Conservation (phyloP, 1,139 yeast genomes). For the Pichia terricola region DNA sequence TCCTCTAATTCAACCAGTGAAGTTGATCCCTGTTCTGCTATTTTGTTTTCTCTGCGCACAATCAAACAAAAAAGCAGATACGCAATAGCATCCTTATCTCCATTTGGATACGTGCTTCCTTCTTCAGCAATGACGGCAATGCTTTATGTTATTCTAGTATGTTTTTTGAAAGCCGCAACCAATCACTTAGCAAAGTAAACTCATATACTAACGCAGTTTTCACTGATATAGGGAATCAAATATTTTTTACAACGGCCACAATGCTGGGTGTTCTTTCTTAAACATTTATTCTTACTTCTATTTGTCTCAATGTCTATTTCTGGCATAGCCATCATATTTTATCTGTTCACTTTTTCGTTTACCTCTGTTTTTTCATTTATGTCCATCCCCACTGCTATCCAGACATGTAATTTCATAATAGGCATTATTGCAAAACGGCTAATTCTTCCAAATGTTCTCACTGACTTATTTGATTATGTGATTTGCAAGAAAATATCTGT, state of each 20-base stretch:
- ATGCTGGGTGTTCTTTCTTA: constrained; percentile 19
- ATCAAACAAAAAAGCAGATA: too few species aligned
- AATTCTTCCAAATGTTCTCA: constrained; percentile 50
- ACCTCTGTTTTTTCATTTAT: constrained; percentile 38
- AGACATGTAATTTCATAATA: constrained; percentile 43
- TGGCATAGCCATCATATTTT: constrained; percentile 33
- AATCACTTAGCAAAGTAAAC: too few species aligned
- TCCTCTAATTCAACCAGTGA: too few species aligned
- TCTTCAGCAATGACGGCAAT: too few species aligned
- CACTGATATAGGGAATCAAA: constrained; percentile 17
- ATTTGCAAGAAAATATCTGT: constrained; percentile 17
- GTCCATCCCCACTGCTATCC: constrained; percentile 31
- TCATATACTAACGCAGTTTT: background rate
- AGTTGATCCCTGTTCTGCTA: too few species aligned
- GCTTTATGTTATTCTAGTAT: too few species aligned
- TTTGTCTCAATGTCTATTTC: constrained; percentile 36
- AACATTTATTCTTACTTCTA: constrained; percentile 39
- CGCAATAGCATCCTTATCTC: too few species aligned
- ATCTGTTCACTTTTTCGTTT: constrained; percentile 46
- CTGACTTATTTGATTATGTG: constrained; percentile 48
- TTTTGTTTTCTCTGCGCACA: too few species aligned
- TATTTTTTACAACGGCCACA: constrained; percentile 17
- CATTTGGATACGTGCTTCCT: too few species aligned
- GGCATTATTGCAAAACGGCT: constrained; percentile 39
- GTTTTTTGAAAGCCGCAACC: too few species aligned